phyloP scores from a whole-genome alignment of 2,329 filamentous ascomycete genomes.

The Penicillium concentricum region DNA sequence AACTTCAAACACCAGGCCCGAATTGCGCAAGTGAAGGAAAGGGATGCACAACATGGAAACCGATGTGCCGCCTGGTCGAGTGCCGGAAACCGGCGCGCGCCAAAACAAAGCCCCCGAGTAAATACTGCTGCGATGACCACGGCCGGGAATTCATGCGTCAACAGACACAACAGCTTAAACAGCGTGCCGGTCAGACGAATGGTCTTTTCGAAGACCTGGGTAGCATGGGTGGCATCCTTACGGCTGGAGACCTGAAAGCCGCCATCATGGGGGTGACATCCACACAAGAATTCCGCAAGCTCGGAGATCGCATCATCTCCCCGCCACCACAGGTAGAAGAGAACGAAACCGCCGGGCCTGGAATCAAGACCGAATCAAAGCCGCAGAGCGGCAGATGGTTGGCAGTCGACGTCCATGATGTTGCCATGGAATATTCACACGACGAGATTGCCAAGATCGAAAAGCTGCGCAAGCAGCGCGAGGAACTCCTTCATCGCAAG shows the following conservation, averaged over 20 bases:
- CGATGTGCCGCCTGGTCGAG: constrained; percentile 48
- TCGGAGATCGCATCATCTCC: constrained; percentile 41
- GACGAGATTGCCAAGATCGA: constrained; percentile 42
- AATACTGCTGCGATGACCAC: constrained; percentile 52
- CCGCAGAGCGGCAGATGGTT: constrained; percentile 26
- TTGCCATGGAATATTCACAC: constrained; percentile 35
- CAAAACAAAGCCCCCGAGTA: constrained; percentile 41
- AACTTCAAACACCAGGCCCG: constrained; percentile 35
- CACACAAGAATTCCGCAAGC: constrained; percentile 41
- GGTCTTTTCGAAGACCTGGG: constrained; percentile 34
- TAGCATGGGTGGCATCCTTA: constrained; percentile 45
- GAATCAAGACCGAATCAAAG: constrained; percentile 15
- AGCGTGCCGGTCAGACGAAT: constrained; percentile 21
- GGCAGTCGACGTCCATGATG: constrained; percentile 29
- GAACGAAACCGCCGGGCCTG: constrained; percentile 12
- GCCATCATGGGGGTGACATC: constrained; percentile 38
- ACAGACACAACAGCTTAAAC: constrained; percentile 32
- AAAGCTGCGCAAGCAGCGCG: constrained; percentile 35
- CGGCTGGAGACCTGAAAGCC: constrained; percentile 43
- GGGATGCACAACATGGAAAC: constrained; percentile 51
- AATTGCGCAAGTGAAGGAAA: constrained; percentile 43
- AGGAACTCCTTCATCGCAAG: constrained; percentile 36
- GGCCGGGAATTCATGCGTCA: constrained; percentile 47
- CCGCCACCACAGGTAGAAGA: constrained; percentile 28
- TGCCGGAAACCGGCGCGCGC: constrained; percentile 49